Evolutionary conservation across 306 rosid genomes (phyloP).

Genomic region (Acacia crassicarpa): DNA sequence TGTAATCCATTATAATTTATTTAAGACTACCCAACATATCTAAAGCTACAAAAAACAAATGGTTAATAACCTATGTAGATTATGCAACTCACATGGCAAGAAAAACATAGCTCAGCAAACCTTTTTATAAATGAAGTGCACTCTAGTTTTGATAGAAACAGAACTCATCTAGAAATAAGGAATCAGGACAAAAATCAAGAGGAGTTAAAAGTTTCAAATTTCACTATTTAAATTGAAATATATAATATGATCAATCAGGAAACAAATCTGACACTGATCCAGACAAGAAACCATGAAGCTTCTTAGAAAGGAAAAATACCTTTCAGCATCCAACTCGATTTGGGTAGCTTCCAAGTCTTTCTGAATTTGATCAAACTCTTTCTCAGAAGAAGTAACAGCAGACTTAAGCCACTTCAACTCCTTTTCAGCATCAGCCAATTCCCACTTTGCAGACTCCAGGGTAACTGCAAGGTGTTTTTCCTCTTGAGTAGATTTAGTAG

Average conservation of each 20-base stretch:
- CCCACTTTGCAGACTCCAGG: slow-evolving; percentile 77
- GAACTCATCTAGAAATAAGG: background rate
- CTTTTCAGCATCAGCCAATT: slow-evolving; percentile 88
- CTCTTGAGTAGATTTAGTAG: slow-evolving; percentile 61
- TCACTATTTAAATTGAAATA: background rate
- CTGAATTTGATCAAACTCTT: slow-evolving; percentile 71
- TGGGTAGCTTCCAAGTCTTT: slow-evolving; percentile 59
- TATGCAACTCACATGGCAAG: background rate
- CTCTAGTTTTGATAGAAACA: background rate
- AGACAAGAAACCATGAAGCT: background rate
- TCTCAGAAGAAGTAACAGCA: slow-evolving; percentile 70
- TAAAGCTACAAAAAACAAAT: background rate
- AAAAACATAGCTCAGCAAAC: background rate
- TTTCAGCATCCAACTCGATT: slow-evolving; percentile 71
- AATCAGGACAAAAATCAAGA: background rate
- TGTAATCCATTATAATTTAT: background rate
- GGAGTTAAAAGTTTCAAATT: background rate
- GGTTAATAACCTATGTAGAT: background rate
- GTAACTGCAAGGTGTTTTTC: slow-evolving; percentile 63
- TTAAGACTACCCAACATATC: background rate
- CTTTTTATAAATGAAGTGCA: background rate
- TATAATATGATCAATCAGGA: background rate
- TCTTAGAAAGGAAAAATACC: slow-evolving; percentile 47
- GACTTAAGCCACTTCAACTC: slow-evolving; percentile 83
- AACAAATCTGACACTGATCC: background rate